A percentile compares a stretch with the other conserved stretches of the same genome.
Conservation (phyloP, 306 rosid species). For the Begonia peltatifolia region DNA sequence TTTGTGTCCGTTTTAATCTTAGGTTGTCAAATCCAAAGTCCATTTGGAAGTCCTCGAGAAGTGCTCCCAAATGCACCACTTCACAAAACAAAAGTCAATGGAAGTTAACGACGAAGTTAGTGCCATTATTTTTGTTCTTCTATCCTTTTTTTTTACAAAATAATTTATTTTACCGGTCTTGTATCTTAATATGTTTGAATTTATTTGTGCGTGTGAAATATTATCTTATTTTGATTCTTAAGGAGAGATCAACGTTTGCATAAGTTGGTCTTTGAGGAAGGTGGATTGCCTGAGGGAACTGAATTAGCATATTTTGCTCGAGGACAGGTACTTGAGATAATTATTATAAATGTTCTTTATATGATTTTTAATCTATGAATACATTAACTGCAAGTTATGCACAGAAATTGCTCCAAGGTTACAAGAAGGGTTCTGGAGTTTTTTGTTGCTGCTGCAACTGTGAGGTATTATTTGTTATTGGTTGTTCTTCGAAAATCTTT, state of each 20-base stretch:
- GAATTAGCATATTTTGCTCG: slow-evolving; percentile 95
- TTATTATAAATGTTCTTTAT: slow-evolving; percentile 9
- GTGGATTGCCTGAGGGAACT: slow-evolving; percentile 92
- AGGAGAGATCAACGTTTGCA: slow-evolving; percentile 69
- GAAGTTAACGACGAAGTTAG: slow-evolving; percentile 57
- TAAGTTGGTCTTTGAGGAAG: slow-evolving; percentile 86
- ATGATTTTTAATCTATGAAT: too few relatives aligned
- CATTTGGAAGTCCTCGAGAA: slow-evolving; percentile 39
- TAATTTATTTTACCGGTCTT: neutral
- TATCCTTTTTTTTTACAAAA: slow-evolving; percentile 5
- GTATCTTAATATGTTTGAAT: slow-evolving; percentile 6
- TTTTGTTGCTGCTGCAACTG: slow-evolving; percentile 81
- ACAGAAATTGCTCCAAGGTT: slow-evolving; percentile 92
- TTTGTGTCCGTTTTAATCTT: slow-evolving; percentile 4
- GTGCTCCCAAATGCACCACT: slow-evolving; percentile 27
- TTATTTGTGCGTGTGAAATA: neutral
- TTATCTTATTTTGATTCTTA: slow-evolving; percentile 10
- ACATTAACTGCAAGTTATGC: slow-evolving; percentile 9
- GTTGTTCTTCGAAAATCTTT: slow-evolving; percentile 13
- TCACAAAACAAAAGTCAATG: slow-evolving; percentile 51
- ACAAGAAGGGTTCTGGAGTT: slow-evolving; percentile 77
- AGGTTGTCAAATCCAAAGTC: slow-evolving; percentile 49
- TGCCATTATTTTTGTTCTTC: slow-evolving; percentile 1
- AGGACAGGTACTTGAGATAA: slow-evolving; percentile 59
- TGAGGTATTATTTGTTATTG: slow-evolving; percentile 36